Percentiles rank a stretch among this genome's conserved stretches.
Conservation (phyloP, 257 asterid genomes). For the Capsicum pubescens region DNA sequence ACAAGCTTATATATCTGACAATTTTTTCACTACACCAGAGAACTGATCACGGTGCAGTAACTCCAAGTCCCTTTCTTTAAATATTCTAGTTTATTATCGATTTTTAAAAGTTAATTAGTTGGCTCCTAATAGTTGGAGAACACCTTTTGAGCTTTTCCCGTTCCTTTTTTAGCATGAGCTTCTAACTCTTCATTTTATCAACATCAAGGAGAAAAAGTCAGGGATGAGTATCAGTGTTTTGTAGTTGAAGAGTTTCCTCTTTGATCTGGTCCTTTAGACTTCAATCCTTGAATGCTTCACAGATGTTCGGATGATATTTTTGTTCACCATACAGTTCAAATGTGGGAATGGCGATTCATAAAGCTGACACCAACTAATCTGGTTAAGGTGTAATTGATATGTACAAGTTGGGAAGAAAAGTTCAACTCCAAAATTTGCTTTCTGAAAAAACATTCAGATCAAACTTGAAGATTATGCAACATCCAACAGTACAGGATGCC, state of each 20-base stretch:
- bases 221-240: slow-evolving; percentile 1
- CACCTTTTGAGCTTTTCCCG: background rate
- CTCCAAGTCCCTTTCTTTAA: background rate
- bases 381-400: background rate
- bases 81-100: background rate
- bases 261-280: background rate
- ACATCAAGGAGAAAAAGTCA: background rate
- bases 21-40: background rate
- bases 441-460: background rate
- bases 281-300: background rate
- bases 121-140: background rate
- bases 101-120: background rate
- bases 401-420: background rate
- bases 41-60: background rate
- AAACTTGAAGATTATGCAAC: background rate
- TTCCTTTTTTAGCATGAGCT: background rate
- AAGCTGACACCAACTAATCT: background rate
- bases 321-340: background rate
- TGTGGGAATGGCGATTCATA: background rate
- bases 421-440: background rate
- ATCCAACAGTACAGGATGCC: slow-evolving; percentile 20
- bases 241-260: background rate
- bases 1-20: background rate
- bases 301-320: background rate
- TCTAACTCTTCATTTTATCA: slow-evolving; percentile 11